phyloP scores from a whole-genome alignment of 2,329 filamentous ascomycete genomes.

The Stenocarpella maydis region DNA sequence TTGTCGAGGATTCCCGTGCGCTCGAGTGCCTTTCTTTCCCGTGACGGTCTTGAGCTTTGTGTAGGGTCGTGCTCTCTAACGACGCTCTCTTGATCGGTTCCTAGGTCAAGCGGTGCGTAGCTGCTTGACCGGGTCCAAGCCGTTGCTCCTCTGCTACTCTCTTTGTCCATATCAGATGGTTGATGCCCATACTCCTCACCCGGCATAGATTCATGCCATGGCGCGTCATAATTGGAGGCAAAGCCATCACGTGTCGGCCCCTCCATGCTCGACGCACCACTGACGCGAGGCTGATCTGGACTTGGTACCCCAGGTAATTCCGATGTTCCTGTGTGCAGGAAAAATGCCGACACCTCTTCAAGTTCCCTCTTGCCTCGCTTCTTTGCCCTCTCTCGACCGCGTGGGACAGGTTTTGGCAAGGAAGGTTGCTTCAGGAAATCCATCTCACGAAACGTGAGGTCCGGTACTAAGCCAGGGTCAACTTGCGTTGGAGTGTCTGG shows the following conservation, averaged over 20 bases:
- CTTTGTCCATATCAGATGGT: background rate
- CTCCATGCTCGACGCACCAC: slow-evolving; percentile 18
- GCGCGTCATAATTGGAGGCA: background rate
- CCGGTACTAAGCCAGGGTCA: slow-evolving; percentile 51
- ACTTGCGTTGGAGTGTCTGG: background rate
- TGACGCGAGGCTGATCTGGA: slow-evolving; percentile 16
- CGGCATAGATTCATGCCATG: background rate
- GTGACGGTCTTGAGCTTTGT: background rate
- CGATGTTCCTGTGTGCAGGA: slow-evolving; percentile 37
- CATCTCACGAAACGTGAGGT: slow-evolving; percentile 63
- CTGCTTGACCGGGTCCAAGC: slow-evolving; percentile 40
- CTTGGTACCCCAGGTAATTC: slow-evolving; percentile 28
- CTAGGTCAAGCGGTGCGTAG: background rate
- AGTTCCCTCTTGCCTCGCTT: slow-evolving; percentile 45
- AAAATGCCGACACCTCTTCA: slow-evolving; percentile 49
- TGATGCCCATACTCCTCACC: background rate
- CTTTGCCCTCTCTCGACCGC: slow-evolving; percentile 38
- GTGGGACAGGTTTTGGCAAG: slow-evolving; percentile 34
- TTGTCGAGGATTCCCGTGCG: slow-evolving; percentile 18
- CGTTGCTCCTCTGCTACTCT: slow-evolving; percentile 33
- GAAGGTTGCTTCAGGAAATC: slow-evolving; percentile 48
- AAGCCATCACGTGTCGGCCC: background rate
- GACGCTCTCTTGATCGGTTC: background rate
- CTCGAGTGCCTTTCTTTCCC: background rate
- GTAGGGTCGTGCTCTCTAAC: background rate